Base-by-base conservation (phyloP, 2,329 filamentous ascomycete genomes). In the Aspergillus awamori region DNA sequence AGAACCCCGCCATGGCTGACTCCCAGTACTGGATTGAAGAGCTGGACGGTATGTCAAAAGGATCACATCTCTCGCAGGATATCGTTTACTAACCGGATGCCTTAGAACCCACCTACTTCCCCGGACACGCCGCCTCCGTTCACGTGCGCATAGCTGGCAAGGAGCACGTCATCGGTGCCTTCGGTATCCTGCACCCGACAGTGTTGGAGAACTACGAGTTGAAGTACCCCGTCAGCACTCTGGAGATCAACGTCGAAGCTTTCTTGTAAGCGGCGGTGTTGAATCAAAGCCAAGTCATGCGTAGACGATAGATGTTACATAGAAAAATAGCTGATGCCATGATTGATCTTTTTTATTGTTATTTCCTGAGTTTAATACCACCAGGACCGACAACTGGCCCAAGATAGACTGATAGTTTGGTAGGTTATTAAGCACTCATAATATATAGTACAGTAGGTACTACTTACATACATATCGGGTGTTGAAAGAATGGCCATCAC, bases 131-230 rank as follows among this genome's bases (percentile, higher is more conserved):
- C 15, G 95, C 95, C 8, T 89, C 91, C 52, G 89, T 99, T 63
- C 90, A 90, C 76, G 81, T 96, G 63, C 87, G 90, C 57, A 79
- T 94, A 30, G 86, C 80, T 38, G 92, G 90, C 61, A 90, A 93
- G 82, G 85, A 89, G 65, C 81, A 85, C 63, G 85, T 89, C 56
- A 91, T 99, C 71, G 95, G 95, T 71, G 88, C 91, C 76, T 95
- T 99, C 74, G 95, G 95, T 71, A 94, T 99, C 68, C 79, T 99
- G 74, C 94, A 99, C 78, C 96, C 95, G 47, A 89, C 87, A 5
- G 95, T 98, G 66, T 82, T 98, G 72, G 92, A 97, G 76, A 95
- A 96, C 72, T 97, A 95, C 78, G 93, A 96, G 71, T 83, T 97
- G 73, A 92, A 87, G 85, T 92, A 93, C 82, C 94, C 95, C 45